Percentiles rank a stretch among this genome's conserved stretches.
Evolutionary conservation across 352 stramenopile species (phyloP).

Genomic region (Halophytophthora batemanensis): DNA sequence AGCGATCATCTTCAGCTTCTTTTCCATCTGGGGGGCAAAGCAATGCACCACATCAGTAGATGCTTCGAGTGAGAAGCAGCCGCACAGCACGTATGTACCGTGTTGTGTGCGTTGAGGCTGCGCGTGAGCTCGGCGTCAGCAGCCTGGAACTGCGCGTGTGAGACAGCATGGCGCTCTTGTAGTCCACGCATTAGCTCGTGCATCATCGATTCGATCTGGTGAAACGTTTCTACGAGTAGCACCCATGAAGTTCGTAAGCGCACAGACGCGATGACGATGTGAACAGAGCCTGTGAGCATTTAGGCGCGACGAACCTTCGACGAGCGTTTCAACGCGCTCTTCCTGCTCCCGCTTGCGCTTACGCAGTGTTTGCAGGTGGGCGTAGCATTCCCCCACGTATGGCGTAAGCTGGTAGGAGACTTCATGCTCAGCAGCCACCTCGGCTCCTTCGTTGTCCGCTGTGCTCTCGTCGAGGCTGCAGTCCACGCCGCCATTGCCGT

Average conservation of each 20-base stretch:
- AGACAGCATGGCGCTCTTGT: conserved; percentile 33
- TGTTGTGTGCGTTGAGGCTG: conserved; percentile 31
- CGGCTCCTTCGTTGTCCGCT: neutral
- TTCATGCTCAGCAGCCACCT: neutral
- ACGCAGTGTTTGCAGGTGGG: conserved; percentile 31
- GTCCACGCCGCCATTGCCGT: neutral
- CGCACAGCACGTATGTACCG: conserved; percentile 13
- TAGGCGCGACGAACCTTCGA: conserved; percentile 33
- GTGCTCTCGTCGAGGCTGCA: no score
- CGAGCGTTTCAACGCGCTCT: conserved; percentile 44
- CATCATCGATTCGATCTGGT: conserved; percentile 41
- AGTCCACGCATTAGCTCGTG: conserved; percentile 35
- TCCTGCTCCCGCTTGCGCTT: conserved; percentile 60
- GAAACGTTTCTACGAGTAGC: conserved; percentile 28
- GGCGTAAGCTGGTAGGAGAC: conserved; percentile 26
- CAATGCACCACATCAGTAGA: neutral
- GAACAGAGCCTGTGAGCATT: no score
- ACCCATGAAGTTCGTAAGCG: neutral
- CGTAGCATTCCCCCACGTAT: conserved; percentile 45
- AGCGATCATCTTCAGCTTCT: conserved; percentile 55
- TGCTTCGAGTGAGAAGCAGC: neutral
- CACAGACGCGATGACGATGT: no score
- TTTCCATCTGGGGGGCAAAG: conserved; percentile 33
- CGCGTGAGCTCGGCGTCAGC: conserved; percentile 23
- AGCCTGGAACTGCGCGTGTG: conserved; percentile 32